Evolutionary conservation across 2,329 filamentous ascomycete genomes (phyloP), one percentile per base, ranked within the genome.

Genomic region (Mollisia scopiformis): DNA sequence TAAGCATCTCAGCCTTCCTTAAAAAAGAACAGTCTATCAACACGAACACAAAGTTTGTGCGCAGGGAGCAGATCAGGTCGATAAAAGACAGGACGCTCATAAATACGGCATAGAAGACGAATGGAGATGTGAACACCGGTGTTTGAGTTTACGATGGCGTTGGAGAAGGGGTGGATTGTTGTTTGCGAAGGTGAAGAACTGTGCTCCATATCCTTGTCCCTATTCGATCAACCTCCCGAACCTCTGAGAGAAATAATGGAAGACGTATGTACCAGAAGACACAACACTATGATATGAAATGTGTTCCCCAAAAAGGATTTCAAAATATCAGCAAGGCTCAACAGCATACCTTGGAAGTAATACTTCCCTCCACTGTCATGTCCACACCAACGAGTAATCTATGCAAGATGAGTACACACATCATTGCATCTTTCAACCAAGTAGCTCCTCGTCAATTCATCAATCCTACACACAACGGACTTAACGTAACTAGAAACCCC

Each of bases 21-120:
- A n/a, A n/a, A n/a, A n/a, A n/a, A n/a, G n/a, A n/a, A n/a, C n/a
- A n/a, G n/a, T n/a, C n/a, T n/a, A 93, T 89, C 58, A 86, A 66
- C 66, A 90, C 82, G 75, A 92, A 91, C 73, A 86, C 81, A 10
- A 91, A 59, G 72, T 93, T 93, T 30, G 88, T 92, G 51, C 90
- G 85, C 19, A 92, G 77, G 1, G 89, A 82, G 75, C 87, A 89
- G 71, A 92, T 78, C 53, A 91, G 76, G 77, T 61, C 71, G 51
- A 72, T 62, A 31, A 68, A 54, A 47, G 63, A 68, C 7, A 71
- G 59, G 16, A 71, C 35, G 10, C 56, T 65, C 70, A 71, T 71
- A 50, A 71, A 72, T n/a, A 71, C 4, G 1, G 62, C 52, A 56
- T 69, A 72, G 62, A 71, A 71, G 13, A 41, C 69, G 83, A 86